Percentiles rank a stretch among this genome's conserved stretches.
Conservation (phyloP, 371 early-diverging fungal genomes). For the Mortierella sp. region DNA sequence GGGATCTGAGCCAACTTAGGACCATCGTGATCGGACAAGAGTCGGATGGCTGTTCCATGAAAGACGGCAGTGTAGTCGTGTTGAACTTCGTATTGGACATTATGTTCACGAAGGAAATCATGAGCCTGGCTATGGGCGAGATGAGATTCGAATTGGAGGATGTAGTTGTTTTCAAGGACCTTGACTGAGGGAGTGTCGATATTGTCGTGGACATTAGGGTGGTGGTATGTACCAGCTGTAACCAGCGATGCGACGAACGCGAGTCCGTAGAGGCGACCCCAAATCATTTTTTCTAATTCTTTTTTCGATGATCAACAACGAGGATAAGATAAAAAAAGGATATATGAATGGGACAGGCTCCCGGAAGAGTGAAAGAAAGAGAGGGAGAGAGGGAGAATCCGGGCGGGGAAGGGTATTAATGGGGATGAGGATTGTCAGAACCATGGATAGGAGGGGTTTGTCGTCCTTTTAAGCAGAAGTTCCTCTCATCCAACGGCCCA, state of each 20-base stretch:
- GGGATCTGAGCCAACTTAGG: slow-evolving; percentile 20
- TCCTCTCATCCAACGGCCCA: no score
- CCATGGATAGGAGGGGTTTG: no score
- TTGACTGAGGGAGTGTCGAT: not conserved
- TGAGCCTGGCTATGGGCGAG: not conserved
- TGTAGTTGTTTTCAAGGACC: not conserved
- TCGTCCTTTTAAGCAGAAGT: no score
- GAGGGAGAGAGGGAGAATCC: no score
- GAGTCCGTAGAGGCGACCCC: no score
- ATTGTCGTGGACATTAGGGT: no score
- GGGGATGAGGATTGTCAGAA: no score
- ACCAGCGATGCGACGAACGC: slow-evolving; percentile 1
- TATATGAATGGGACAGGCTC: no score
- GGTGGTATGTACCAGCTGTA: slow-evolving; percentile 1
- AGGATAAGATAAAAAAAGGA: no score
- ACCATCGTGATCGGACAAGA: slow-evolving; percentile 17
- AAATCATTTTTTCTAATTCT: no score
- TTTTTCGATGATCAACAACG: not conserved
- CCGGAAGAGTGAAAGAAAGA: no score
- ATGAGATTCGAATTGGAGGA: not conserved
- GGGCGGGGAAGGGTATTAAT: no score
- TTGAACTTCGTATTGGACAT: not conserved
- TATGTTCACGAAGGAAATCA: not conserved
- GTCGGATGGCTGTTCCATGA: slow-evolving; percentile 1
- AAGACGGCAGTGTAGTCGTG: slow-evolving; percentile 8